phyloP scores from a whole-genome alignment of 148 eudicot species.

The Fagopyrum esculentum region DNA sequence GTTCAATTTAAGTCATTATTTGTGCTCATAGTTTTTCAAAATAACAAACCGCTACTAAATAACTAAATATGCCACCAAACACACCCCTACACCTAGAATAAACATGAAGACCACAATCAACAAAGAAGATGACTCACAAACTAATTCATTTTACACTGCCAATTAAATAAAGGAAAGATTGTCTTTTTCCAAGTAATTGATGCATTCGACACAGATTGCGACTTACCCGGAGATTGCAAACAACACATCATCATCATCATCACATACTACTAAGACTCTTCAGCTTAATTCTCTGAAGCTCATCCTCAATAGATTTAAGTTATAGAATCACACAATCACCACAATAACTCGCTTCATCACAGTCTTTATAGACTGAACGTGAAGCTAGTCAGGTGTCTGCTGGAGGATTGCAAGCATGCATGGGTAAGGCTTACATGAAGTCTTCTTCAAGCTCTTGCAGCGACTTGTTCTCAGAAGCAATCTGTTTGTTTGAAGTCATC shows the following conservation, averaged over 20 bases:
- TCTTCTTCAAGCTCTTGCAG: slow-evolving; percentile 95
- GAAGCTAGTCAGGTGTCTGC: background rate
- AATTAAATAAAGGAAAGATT: too few relatives aligned
- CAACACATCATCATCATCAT: background rate
- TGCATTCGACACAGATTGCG: background rate
- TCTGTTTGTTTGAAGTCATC: slow-evolving; percentile 96
- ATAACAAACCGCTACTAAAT: too few relatives aligned
- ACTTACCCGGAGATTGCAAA: background rate
- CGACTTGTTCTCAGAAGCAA: slow-evolving; percentile 72
- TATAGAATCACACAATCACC: background rate
- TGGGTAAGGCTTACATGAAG: slow-evolving; percentile 52
- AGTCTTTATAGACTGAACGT: background rate
- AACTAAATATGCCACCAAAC: too few relatives aligned
- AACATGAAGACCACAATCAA: background rate
- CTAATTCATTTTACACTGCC: background rate
- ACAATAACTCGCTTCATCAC: background rate
- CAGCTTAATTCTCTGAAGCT: too few relatives aligned
- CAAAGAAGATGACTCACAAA: background rate
- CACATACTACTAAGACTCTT: background rate
- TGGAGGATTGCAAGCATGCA: background rate
- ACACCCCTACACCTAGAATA: too few relatives aligned
- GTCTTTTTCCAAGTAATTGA: background rate
- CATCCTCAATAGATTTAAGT: too few relatives aligned
- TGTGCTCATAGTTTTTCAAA: too few relatives aligned
- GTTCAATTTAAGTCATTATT: too few relatives aligned